Evolutionary conservation across 2,329 filamentous ascomycete species (phyloP), one percentile per base, ranked within the genome.

Genomic region (Raffaelea arxii): DNA sequence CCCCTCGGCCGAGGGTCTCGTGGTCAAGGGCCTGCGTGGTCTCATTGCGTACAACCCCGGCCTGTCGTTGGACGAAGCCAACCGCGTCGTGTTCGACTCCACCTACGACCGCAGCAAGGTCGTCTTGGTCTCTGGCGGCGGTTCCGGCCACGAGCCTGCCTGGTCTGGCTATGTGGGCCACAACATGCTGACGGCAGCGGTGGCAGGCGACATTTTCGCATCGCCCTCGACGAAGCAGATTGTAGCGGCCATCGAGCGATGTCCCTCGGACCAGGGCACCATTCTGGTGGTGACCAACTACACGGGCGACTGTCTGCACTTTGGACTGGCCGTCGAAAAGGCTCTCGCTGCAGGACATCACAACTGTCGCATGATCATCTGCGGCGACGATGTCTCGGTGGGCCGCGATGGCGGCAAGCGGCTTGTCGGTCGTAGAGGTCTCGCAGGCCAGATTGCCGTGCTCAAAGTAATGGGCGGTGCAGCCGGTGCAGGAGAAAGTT

Each of bases 241-340:
- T 46, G 59, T 80, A 9, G 71, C 77, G 2, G 78, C 70, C 6
- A 71, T 82, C 36, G 71, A 74, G 44, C 66, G 68, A 40, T 73
- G 71, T 11, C 75, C 71, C n/a, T 78, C 67, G 24, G 65, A 69
- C 27, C 65, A 64, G 55, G 78, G 78, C 32, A 74, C 72, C 3
- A 72, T 82, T 41, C 64, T 82, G 2, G 72, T 82, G 43, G 72
- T 81, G 50, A 80, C 76, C 40, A 83, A 83, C 60, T 81, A 82
- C 59, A 81, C 78, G 0, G 78, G 78, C 41, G 78, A 81, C 58
- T 78, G 77, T 48, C 63, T 81, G 50, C 78, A 81, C 57, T 79
- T 80, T 53, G 76, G 76, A 1, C 62, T 80, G 12, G 77, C 77
- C 3, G 72, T 72, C 43, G 77, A 78, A 53, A 78, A 72, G 60